phyloP scores from a whole-genome alignment of 2,329 filamentous ascomycete species.

The Cladosporium sp. region DNA sequence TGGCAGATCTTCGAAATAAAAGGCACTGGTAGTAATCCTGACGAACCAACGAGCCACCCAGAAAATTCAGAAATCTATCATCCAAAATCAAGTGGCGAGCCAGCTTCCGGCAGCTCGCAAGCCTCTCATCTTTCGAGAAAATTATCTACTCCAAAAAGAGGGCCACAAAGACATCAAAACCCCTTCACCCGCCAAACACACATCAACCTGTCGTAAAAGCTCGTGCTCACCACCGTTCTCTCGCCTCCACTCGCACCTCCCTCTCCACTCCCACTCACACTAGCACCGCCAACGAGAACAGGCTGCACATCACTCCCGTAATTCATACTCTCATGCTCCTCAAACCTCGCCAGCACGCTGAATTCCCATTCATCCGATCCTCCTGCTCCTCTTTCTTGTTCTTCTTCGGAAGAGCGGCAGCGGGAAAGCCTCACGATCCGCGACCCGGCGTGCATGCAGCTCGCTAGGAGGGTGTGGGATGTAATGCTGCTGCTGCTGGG shows the following conservation, averaged over 20 bases:
- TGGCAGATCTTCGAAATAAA: too few species aligned
- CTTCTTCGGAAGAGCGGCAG: conserved; percentile 29
- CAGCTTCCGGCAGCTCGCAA: too few species aligned
- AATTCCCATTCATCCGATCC: conserved; percentile 54
- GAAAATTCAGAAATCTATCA: too few species aligned
- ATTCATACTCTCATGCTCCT: conserved; percentile 90
- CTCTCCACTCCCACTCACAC: conserved; percentile 18
- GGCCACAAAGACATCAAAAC: too few species aligned
- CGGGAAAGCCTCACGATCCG: conserved; percentile 49
- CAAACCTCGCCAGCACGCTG: conserved; percentile 64
- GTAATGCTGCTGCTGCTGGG: too few species aligned
- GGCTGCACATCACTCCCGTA: conserved; percentile 74
- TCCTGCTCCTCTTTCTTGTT: too few species aligned
- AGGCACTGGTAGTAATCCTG: too few species aligned
- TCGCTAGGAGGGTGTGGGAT: conserved; percentile 60
- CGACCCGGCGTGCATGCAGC: conserved; percentile 88
- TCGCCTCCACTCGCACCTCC: background rate
- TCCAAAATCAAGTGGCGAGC: too few species aligned
- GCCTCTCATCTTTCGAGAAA: background rate
- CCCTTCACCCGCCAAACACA: conserved; percentile 54
- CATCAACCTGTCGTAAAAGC: conserved; percentile 69
- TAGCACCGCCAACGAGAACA: conserved; percentile 14
- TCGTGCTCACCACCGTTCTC: conserved; percentile 59
- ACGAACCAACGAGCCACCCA: too few species aligned
- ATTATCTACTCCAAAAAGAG: too few species aligned